Percentiles rank a stretch among this genome's conserved stretches.
Evolutionary conservation across 164 flowering plant species (phyloP).

Genomic region (Paratinospora sagittata): DNA sequence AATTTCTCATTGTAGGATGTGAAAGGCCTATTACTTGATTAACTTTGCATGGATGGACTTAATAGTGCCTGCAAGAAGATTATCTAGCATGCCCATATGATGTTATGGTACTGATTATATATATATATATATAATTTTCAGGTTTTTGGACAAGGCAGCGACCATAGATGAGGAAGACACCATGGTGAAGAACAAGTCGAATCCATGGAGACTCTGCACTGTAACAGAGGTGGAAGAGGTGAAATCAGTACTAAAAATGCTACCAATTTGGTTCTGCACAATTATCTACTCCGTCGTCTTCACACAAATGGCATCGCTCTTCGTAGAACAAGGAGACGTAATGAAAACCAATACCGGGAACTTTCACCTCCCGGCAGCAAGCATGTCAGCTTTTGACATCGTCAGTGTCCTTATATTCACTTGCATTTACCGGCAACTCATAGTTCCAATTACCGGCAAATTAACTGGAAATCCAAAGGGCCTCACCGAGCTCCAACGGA

Average conservation of each 20-base stretch:
- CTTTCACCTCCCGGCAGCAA: constrained; percentile 61
- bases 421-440: constrained; percentile 39
- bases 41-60: too few relatives aligned
- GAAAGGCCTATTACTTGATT: too few relatives aligned
- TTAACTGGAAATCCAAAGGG: constrained; percentile 24
- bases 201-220: constrained; percentile 54
- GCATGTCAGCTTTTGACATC: constrained; percentile 76
- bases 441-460: constrained; percentile 37
- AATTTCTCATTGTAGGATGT: too few relatives aligned
- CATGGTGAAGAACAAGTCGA: too few relatives aligned
- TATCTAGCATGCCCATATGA: too few relatives aligned
- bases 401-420: constrained; percentile 53
- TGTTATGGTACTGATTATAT: too few relatives aligned
- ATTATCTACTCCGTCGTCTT: constrained; percentile 62
- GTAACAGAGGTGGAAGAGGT: constrained; percentile 78
- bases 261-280: constrained; percentile 75
- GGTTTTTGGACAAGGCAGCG: constrained; percentile 70
- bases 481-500: constrained; percentile 58
- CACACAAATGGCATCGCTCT: constrained; percentile 75
- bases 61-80: too few relatives aligned
- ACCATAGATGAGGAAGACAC: constrained; percentile 26
- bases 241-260: constrained; percentile 58
- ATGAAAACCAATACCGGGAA: constrained; percentile 39
- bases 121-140: constrained; percentile 7
- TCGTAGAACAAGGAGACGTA: constrained; percentile 70